A percentile compares a stretch with the other conserved stretches of the same genome.
Evolutionary conservation across 768 basidiomycete species (phyloP).

Genomic region (Lactifluus pinguis): DNA sequence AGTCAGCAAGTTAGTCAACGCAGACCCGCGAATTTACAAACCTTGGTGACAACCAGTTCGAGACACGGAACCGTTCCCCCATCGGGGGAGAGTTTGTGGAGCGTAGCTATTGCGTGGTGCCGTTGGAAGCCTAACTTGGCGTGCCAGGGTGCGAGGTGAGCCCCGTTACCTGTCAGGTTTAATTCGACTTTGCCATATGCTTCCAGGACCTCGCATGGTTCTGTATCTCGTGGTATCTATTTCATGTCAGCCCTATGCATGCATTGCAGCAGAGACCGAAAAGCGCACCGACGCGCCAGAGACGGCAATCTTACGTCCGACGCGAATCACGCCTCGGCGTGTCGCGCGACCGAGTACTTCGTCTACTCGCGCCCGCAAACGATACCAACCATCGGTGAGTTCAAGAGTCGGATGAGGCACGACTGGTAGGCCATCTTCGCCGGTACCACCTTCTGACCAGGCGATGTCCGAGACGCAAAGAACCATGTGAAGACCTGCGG

Average conservation of each 20-base stretch:
- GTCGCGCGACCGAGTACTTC: constrained; percentile 61
- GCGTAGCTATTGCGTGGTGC: constrained; percentile 59
- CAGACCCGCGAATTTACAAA: not conserved
- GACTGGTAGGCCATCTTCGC: constrained; percentile 31
- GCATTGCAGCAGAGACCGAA: constrained; percentile 29
- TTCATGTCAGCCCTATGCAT: constrained; percentile 40
- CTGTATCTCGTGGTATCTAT: constrained; percentile 33
- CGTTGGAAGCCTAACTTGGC: constrained; percentile 72
- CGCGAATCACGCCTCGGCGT: constrained; percentile 49
- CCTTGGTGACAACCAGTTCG: constrained; percentile 66
- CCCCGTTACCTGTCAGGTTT: constrained; percentile 72
- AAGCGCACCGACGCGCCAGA: constrained; percentile 61
- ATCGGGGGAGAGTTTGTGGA: constrained; percentile 70
- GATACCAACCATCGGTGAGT: constrained; percentile 97
- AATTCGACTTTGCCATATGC: constrained; percentile 63
- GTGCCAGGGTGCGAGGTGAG: constrained; percentile 83
- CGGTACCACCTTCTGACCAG: constrained; percentile 36
- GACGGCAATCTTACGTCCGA: constrained; percentile 79
- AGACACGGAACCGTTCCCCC: constrained; percentile 72
- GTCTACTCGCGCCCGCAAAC: constrained; percentile 71
- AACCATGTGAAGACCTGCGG: constrained; percentile 72
- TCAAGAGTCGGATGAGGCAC: constrained; percentile 58
- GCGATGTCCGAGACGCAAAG: constrained; percentile 72
- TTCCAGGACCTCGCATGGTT: constrained; percentile 75
- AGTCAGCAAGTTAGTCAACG: not conserved